phyloP scores from a whole-genome alignment of 2,329 filamentous ascomycete species.

The Clonostachys chloroleuca region DNA sequence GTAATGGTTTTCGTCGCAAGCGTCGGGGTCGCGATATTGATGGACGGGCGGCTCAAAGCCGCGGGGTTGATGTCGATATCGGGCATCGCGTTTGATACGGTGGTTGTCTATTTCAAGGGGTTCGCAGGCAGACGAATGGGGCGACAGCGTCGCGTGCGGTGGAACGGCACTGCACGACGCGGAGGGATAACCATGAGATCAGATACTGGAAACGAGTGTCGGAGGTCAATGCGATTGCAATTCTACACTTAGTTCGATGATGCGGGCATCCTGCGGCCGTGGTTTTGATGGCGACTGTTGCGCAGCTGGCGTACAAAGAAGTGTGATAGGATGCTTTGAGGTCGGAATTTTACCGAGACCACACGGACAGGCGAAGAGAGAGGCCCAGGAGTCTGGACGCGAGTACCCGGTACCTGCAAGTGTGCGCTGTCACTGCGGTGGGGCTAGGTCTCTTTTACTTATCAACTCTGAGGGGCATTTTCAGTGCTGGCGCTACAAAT shows the following conservation, averaged over 20 bases:
- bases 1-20: conserved; percentile 54
- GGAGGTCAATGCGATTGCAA: conserved; percentile 33
- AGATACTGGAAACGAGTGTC: conserved; percentile 32
- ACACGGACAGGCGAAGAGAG: too few relatives aligned
- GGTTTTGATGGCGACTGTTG: conserved; percentile 29
- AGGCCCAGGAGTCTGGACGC: too few relatives aligned
- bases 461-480: too few relatives aligned
- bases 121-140: conserved; percentile 11
- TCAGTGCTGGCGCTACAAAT: too few relatives aligned
- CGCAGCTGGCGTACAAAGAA: background rate
- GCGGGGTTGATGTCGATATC: conserved; percentile 71
- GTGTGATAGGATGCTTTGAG: conserved; percentile 13
- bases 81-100: conserved; percentile 42
- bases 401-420: too few relatives aligned
- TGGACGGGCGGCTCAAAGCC: conserved; percentile 58
- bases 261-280: conserved; percentile 31
- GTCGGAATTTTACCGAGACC: background rate
- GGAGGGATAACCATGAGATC: conserved; percentile 36
- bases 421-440: too few relatives aligned
- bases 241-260: conserved; percentile 35
- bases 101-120: background rate
- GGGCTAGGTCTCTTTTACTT: too few relatives aligned
- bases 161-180: conserved; percentile 38
- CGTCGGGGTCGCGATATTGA: conserved; percentile 54
- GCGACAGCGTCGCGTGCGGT: conserved; percentile 40